Evolutionary conservation across 1,284 basidiomycete species (phyloP).

Genomic region (Spongispora temasekensis): DNA sequence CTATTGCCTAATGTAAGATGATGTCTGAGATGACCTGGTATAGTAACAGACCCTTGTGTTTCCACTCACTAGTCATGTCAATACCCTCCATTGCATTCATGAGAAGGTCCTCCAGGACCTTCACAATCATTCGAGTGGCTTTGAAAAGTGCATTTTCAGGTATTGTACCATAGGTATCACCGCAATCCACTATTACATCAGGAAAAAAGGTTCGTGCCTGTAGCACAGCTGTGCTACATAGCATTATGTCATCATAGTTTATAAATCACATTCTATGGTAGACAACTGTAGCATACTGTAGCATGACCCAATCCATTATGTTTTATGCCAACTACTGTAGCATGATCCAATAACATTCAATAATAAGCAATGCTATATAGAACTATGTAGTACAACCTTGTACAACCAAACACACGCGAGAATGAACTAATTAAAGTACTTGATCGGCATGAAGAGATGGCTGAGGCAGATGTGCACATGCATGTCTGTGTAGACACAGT

Average conservation of each 20-base stretch:
- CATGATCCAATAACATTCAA: no score
- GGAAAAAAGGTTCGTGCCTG: not conserved
- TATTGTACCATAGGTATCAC: not conserved
- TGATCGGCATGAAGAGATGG: no score
- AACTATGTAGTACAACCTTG: no score
- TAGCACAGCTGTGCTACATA: not conserved
- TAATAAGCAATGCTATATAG: no score
- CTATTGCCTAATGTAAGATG: not conserved
- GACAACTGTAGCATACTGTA: not conserved
- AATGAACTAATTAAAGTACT: no score
- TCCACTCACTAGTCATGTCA: not conserved
- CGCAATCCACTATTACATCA: not conserved
- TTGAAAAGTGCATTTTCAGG: not conserved
- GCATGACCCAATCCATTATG: not conserved
- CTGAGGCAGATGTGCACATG: no score
- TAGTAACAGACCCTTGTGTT: not conserved
- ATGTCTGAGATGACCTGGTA: not conserved
- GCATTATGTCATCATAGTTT: not conserved
- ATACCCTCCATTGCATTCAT: not conserved
- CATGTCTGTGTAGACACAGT: not conserved
- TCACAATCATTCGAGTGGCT: not conserved
- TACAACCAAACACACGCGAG: no score
- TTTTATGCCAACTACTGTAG: no score
- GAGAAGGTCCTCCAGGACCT: not conserved
- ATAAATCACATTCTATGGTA: not conserved